Conservation (phyloP, 1,284 basidiomycete species). For the Apiotrichum gamsii region DNA sequence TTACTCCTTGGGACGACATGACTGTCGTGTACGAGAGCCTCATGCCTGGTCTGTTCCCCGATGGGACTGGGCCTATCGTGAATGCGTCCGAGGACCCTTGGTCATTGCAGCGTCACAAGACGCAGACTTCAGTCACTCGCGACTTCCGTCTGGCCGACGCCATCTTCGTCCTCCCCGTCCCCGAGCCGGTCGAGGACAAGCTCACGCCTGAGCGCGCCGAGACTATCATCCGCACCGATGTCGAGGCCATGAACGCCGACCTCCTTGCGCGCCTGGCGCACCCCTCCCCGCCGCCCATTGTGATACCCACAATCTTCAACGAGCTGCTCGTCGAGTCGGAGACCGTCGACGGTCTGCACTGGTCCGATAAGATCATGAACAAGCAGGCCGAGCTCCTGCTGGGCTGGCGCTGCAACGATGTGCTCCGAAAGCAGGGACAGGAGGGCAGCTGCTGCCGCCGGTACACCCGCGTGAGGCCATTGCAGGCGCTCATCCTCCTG, state of each 20-base stretch:
- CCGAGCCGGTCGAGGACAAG: slow-evolving; percentile 68
- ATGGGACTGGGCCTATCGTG: background rate
- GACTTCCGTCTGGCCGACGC: slow-evolving; percentile 31
- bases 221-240: slow-evolving; percentile 66
- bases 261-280: slow-evolving; percentile 61
- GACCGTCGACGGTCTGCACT: slow-evolving; percentile 79
- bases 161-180: slow-evolving; percentile 67
- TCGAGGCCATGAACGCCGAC: slow-evolving; percentile 83
- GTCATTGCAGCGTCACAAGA: no score
- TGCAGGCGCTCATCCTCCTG: slow-evolving; percentile 59
- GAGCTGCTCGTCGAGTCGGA: slow-evolving; percentile 63
- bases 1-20: slow-evolving; percentile 42
- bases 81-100: background rate
- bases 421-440: slow-evolving; percentile 62
- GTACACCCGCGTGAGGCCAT: slow-evolving; percentile 61
- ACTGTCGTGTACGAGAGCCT: slow-evolving; percentile 1
- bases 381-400: slow-evolving; percentile 71
- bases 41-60: slow-evolving; percentile 9
- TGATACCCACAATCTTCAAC: slow-evolving; percentile 70
- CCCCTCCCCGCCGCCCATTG: slow-evolving; percentile 49
- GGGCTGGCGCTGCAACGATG: slow-evolving; percentile 74
- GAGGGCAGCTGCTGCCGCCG: slow-evolving; percentile 74
- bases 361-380: slow-evolving; percentile 58
- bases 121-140: background rate
- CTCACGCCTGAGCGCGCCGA: slow-evolving; percentile 58